Percentiles rank a stretch among this genome's conserved stretches.
Evolutionary conservation across 495 filamentous ascomycete genomes (phyloP).

Genomic region (Bathelium albidoporum): DNA sequence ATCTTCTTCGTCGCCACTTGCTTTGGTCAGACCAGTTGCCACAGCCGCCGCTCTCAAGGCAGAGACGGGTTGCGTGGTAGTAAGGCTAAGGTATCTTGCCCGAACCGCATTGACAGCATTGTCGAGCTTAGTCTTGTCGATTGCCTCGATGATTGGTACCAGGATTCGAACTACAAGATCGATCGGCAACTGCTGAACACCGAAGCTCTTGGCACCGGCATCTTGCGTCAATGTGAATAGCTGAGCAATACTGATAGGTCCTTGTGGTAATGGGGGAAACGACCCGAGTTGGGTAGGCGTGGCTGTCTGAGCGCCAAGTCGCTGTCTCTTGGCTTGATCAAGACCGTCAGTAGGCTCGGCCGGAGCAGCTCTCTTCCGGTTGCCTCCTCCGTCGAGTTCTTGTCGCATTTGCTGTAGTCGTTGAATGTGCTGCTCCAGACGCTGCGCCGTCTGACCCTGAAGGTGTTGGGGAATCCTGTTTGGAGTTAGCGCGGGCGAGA

Average conservation of each 20-base stretch:
- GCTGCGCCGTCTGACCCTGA: slow-evolving; percentile 36
- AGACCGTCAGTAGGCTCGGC: slow-evolving; percentile 57
- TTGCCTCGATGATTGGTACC: slow-evolving; percentile 53
- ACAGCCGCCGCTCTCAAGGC: slow-evolving; percentile 37
- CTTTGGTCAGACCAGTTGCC: slow-evolving; percentile 21
- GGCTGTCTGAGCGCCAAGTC: slow-evolving; percentile 46
- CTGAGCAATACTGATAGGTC: slow-evolving; percentile 64
- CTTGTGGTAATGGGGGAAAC: slow-evolving; percentile 56
- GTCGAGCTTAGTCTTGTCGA: slow-evolving; percentile 54
- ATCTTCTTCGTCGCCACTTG: slow-evolving; percentile 63
- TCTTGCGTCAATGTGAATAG: slow-evolving; percentile 78
- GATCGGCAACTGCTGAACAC: slow-evolving; percentile 42
- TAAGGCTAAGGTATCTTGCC: slow-evolving; percentile 37
- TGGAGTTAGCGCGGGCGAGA: not conserved
- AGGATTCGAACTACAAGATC: slow-evolving; percentile 68
- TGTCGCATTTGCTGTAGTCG: slow-evolving; percentile 60
- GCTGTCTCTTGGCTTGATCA: slow-evolving; percentile 59
- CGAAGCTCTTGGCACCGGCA: slow-evolving; percentile 60
- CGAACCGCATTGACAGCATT: slow-evolving; percentile 55
- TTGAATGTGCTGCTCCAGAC: slow-evolving; percentile 75
- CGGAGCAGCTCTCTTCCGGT: slow-evolving; percentile 63
- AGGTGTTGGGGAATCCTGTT: slow-evolving; percentile 60
- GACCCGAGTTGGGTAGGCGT: slow-evolving; percentile 37
- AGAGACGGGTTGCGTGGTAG: slow-evolving; percentile 18
- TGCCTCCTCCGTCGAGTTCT: slow-evolving; percentile 51